phyloP scores from a whole-genome alignment of 2,329 filamentous ascomycete species.

The Elsinoe batatas region DNA sequence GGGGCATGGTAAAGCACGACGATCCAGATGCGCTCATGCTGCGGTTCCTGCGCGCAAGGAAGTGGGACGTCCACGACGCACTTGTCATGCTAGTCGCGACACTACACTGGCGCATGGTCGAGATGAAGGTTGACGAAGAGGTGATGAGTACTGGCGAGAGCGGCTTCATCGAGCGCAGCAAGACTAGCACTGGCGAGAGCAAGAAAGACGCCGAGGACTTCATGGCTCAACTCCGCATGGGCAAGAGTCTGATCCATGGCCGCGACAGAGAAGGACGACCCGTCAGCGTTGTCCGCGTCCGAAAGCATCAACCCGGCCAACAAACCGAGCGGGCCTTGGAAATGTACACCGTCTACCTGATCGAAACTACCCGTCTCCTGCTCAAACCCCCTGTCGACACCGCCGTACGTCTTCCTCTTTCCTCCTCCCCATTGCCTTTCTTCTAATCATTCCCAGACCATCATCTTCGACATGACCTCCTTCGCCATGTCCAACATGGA shows the following conservation, averaged over 20 bases:
- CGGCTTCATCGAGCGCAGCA: slow-evolving; percentile 50
- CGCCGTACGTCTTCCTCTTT: slow-evolving; percentile 54
- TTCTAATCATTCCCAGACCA: slow-evolving; percentile 47
- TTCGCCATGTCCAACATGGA: slow-evolving; percentile 60
- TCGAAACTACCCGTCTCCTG: slow-evolving; percentile 85
- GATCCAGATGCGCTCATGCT: slow-evolving; percentile 78
- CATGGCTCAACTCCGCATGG: slow-evolving; percentile 71
- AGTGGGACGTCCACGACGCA: slow-evolving; percentile 92
- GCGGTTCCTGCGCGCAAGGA: slow-evolving; percentile 77
- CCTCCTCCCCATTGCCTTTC: background rate
- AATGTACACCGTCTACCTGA: slow-evolving; percentile 83
- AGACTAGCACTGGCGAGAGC: slow-evolving; percentile 47
- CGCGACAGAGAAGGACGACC: slow-evolving; percentile 74
- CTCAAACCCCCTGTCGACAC: slow-evolving; percentile 76
- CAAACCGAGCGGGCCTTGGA: slow-evolving; percentile 76
- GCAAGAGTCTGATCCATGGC: slow-evolving; percentile 89
- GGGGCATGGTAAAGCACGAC: slow-evolving; percentile 92
- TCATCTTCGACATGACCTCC: slow-evolving; percentile 66
- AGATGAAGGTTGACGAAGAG: slow-evolving; percentile 82
- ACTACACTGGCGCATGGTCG: slow-evolving; percentile 77
- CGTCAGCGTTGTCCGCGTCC: slow-evolving; percentile 74
- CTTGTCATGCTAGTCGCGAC: slow-evolving; percentile 90
- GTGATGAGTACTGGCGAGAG: slow-evolving; percentile 71
- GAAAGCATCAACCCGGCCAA: slow-evolving; percentile 71
- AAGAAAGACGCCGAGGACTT: slow-evolving; percentile 71